Base-by-base conservation (phyloP, 306 rosid genomes). In the Elaeagnus macrophylla region DNA sequence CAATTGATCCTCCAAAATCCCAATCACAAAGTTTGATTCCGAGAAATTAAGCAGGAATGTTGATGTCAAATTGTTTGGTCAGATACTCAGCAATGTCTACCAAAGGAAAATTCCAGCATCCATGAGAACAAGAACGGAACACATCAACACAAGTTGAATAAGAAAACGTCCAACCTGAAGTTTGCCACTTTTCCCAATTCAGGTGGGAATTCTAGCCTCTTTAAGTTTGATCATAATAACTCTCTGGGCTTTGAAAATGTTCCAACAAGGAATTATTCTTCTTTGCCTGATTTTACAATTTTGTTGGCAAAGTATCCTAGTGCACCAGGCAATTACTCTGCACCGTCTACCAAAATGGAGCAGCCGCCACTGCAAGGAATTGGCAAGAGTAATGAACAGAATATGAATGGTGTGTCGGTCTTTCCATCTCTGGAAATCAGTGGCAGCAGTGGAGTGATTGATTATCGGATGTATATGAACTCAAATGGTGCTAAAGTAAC, bases 31-130 rank as follows among this genome's bases (percentile, higher is more conserved):
- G 75, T 56, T 73, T 66, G 95, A 83, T 72, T 72, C 89, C 0
- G 95, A 84, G 41, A 75, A 75, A 56, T 67, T 78, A 17, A 60
- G 79, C 68, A 67, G 84, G 76, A 82, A 83, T 69, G 91, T 96
- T 73, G 84, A 84, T 68, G 94, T 93, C 75, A 93, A 93, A 62
- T 77, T 93, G 67, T 88, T 87, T 47, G 99, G 96, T 17, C 77
- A 84, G 77, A 88, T 93, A 73, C 80, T 88, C 2, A 80, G 82
- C 52, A 75, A 72, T 68, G 84, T 13, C 9, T 20, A 25, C 84
- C 76, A 65, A 77, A 72, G 39, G 61, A 78, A 11, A 74, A 53
- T 68, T 59, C 77, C 63, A 69, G 60, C 56, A 39, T 72, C 37
- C 65, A 57, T 53, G 86, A 69, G 55, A 70, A 57, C 62, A 84